These are phyloP conservation scores for Tolypocladium album DNA, from an alignment of 2,329 filamentous ascomycete species.

Conservation along the genomic window DNA sequence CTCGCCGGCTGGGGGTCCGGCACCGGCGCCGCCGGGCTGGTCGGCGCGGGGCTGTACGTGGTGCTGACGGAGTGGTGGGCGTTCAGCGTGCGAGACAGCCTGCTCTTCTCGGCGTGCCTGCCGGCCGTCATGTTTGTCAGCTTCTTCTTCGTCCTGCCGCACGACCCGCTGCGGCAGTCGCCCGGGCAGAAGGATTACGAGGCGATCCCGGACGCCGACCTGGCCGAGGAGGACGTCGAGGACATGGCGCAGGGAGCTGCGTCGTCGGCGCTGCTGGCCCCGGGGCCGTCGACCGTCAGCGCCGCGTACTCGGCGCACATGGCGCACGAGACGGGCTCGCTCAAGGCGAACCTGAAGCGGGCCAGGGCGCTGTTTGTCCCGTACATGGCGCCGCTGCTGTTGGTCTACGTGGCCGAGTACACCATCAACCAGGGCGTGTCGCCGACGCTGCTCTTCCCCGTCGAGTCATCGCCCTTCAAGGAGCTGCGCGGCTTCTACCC, in stretches of 20 bases:
- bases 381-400: constrained; percentile 79
- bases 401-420: constrained; percentile 95
- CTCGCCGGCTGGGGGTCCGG: constrained; percentile 88
- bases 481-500: constrained; percentile 86
- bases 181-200: constrained; percentile 40
- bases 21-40: constrained; percentile 77
- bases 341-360: constrained; percentile 49
- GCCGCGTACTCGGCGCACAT: constrained; percentile 25
- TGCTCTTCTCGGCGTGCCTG: constrained; percentile 69
- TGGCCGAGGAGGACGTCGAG: constrained; percentile 24
- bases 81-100: constrained; percentile 60
- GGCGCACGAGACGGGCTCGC: constrained; percentile 17
- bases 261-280: constrained; percentile 37
- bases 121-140: constrained; percentile 74
- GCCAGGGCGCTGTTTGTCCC: constrained; percentile 61
- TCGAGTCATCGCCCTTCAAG: constrained; percentile 63
- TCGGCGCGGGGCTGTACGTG: constrained; percentile 83
- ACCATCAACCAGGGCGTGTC: constrained; percentile 94
- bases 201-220: constrained; percentile 32
- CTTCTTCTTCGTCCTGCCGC: constrained; percentile 76
- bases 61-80: constrained; percentile 71
- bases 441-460: constrained; percentile 80
- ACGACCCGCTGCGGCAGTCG: constrained; percentile 46
- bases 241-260: constrained; percentile 25
- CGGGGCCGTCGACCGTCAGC: constrained; percentile 27